A percentile compares a stretch with the other conserved stretches of the same genome.
Evolutionary conservation across 768 basidiomycete species (phyloP).

Genomic region (Pisolithus marmoratus): DNA sequence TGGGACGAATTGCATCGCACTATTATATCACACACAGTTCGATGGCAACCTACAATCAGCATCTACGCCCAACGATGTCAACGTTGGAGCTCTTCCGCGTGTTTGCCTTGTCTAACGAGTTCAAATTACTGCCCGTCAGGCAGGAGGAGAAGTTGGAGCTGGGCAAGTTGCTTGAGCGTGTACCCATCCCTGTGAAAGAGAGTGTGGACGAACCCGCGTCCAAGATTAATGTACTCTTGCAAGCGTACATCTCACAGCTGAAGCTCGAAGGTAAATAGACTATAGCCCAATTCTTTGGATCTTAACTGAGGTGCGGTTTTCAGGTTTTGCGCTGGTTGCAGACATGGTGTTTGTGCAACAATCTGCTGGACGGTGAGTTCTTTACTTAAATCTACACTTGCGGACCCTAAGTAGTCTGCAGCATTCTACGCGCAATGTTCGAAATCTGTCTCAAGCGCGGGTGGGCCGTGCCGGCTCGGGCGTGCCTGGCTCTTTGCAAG

Average conservation of each 20-base stretch:
- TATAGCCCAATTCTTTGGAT: not conserved
- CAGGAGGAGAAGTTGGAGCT: constrained; percentile 86
- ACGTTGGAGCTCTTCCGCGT: constrained; percentile 90
- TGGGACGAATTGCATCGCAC: constrained; percentile 91
- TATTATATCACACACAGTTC: constrained; percentile 94
- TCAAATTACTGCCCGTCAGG: constrained; percentile 78
- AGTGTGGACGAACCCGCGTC: constrained; percentile 93
- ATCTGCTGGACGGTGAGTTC: constrained; percentile 78
- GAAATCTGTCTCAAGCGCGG: constrained; percentile 97
- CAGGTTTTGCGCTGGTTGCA: constrained; percentile 78
- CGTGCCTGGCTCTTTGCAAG: constrained; percentile 90
- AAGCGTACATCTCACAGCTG: constrained; percentile 90
- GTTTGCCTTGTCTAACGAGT: constrained; percentile 93
- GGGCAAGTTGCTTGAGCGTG: constrained; percentile 83
- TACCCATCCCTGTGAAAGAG: constrained; percentile 97
- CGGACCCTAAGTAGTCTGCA: constrained; percentile 19
- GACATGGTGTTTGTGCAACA: constrained; percentile 98
- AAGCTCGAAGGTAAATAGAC: constrained; percentile 70
- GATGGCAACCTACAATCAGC: constrained; percentile 96
- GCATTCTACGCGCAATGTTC: constrained; percentile 92
- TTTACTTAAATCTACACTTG: not conserved
- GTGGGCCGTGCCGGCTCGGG: constrained; percentile 93
- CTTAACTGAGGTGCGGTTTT: not conserved
- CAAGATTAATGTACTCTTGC: constrained; percentile 94
- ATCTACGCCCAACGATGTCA: constrained; percentile 82